Base-by-base conservation (phyloP, 352 stramenopile genomes). In the Phytophthora pistaciae region DNA sequence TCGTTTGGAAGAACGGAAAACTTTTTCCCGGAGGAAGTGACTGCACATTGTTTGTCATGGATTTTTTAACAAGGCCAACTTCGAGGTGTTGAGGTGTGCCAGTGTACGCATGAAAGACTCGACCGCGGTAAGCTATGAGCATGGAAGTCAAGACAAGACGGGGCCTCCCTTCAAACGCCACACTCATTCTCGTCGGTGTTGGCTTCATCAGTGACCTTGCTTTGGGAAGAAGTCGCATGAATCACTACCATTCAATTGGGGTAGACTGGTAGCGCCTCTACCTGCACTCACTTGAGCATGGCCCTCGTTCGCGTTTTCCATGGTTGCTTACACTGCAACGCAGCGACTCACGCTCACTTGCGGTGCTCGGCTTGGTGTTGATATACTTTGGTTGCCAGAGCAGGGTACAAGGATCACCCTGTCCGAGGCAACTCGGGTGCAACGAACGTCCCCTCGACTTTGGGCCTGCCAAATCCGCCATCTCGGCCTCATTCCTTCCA, bases 401-500 rank as follows among this genome's bases (percentile, higher is more conserved):
- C 20, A 53, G 46, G 20, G 7, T 53, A 27, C n/a, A 5, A 61
- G 10, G 13, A 61, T 18, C 11, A 10, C 36, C 36, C 36, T 16
- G 36, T 42, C 36, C 36, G 36, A 42, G 11, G 36, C 36, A 33
- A 33, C 29, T 33, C 29, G 29, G 29, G 29, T 33, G 7, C 29
- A 33, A 33, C 29, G 29, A 33, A 33, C 29, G 29, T 33, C 29
- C 38, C 38, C 10, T 10, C 38, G 38, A 44, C 38, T n/a, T 29
- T 44, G 11, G 16, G 6, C n/a, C 56, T 52, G 36, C 40, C 53
- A 65, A 56, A 42, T 64, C 48, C 36, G 23, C 46, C 64, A 70
- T 13, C 44, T 53, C 48, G 63, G 33, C 50, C 20, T 46, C 53
- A 63, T 56, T 69, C 58, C n/a, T 64, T 69, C 63, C 54, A 60